Conservation (phyloP, 768 basidiomycete genomes). For the Exidia glandulosa region DNA sequence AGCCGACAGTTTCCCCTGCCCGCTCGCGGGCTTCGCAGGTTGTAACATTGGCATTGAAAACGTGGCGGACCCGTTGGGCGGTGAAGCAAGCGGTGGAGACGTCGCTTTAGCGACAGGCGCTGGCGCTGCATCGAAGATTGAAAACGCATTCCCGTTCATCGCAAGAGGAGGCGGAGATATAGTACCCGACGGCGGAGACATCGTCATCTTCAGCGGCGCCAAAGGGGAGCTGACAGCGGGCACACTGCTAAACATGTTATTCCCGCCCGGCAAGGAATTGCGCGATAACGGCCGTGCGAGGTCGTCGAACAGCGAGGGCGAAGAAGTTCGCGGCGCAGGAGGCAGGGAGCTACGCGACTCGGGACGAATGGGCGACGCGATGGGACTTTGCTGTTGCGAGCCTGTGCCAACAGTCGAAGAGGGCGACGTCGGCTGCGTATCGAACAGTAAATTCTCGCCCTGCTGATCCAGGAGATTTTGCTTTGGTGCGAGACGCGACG, state of each 20-base stretch:
- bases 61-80: too few species aligned
- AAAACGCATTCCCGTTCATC: background rate
- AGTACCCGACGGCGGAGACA: background rate
- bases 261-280: background rate
- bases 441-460: background rate
- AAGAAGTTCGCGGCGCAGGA: background rate
- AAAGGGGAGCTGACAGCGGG: background rate
- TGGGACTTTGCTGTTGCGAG: background rate
- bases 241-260: background rate
- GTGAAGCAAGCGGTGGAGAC: background rate
- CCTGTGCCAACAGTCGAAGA: background rate
- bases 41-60: too few species aligned
- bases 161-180: background rate
- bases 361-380: background rate
- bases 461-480: background rate
- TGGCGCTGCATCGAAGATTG: background rate
- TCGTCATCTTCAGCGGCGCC: background rate
- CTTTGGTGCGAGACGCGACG: background rate
- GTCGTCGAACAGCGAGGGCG: background rate
- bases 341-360: background rate
- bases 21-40: too few species aligned
- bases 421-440: background rate
- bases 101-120: background rate
- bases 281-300: background rate
- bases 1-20: background rate